Base-by-base conservation (phyloP, 352 stramenopile species). In the Phytophthora pini region DNA sequence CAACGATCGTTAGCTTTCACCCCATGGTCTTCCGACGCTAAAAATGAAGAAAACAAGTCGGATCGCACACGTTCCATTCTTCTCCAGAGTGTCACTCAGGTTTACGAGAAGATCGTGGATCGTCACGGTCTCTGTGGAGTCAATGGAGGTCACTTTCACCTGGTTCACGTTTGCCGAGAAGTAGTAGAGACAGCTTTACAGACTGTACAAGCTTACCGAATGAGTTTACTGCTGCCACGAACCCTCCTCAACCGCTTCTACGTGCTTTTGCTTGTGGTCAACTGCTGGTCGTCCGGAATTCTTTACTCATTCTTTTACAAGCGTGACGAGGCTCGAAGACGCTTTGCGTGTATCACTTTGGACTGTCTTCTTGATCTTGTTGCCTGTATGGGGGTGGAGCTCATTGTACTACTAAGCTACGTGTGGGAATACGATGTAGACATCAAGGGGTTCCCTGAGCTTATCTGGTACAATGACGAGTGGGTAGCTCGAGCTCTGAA, bases 191-290 rank as follows among this genome's bases (percentile, higher is more conserved):
- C 61, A 2, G 39, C 53, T 1, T 38, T 77, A 32, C 70, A 77
- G 15, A 61, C 51, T 13, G 4, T 68, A 0, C 69, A 77, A 34
- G 55, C 69, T 4, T 77, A 77, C 45, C 34, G 56, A 6, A 74
- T 77, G 69, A 77, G 69, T 34, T 5, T 34, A 15, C 36, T 71
- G n/a, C 59, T 77, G 7, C 53, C 69, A 22, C 32, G 54, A 12
- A 55, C 61, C 2, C 58, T 68, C 36, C 60, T 82, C 36, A 76
- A 82, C 36, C 56, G 62, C 0, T 68, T 80, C 26, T 77, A 72
- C 43, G 70, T 76, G 4, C 22, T 57, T n/a, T 17, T 82, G 12
- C 43, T 82, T 8, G 57, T 63, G 8, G 5, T 68, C 1, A 77
- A 77, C 12, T 77, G 64, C 41, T 77, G 59, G 64, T 59, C 56